phyloP scores from a whole-genome alignment of 306 rosid species.

The Clitoria ternatea region DNA sequence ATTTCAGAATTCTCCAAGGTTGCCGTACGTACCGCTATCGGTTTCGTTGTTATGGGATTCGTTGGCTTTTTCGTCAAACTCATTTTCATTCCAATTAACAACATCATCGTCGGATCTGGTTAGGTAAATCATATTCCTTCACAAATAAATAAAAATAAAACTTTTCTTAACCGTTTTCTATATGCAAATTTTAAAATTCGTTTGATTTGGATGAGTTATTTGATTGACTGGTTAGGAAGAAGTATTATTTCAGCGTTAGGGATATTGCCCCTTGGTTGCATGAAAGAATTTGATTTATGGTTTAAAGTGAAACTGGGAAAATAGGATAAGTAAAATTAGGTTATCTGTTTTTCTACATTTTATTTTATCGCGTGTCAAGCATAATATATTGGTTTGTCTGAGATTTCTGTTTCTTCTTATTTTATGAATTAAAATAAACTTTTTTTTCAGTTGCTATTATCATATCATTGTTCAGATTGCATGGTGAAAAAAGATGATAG shows the following conservation, averaged over 20 bases:
- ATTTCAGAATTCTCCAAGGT: constrained; percentile 70
- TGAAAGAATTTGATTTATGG: neutral
- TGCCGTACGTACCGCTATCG: constrained; percentile 73
- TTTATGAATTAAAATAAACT: neutral
- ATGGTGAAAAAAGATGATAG: neutral
- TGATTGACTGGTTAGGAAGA: neutral
- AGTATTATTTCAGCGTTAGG: neutral
- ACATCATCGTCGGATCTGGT: constrained; percentile 79
- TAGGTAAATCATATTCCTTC: constrained; percentile 31
- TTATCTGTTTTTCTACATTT: neutral
- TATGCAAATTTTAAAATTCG: too few species aligned
- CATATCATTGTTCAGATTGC: neutral
- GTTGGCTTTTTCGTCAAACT: constrained; percentile 75
- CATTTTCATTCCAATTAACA: constrained; percentile 77
- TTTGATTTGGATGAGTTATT: neutral
- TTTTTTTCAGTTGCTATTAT: neutral
- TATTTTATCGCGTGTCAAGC: neutral
- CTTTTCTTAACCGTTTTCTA: neutral
- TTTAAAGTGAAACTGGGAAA: neutral
- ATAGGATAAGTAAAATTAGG: neutral
- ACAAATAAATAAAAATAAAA: neutral
- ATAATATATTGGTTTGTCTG: neutral
- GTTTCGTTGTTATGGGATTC: constrained; percentile 84
- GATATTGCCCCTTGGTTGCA: neutral
- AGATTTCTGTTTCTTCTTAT: neutral